Conservation (phyloP, 2,329 filamentous ascomycete genomes). For the Madurella fahalii region DNA sequence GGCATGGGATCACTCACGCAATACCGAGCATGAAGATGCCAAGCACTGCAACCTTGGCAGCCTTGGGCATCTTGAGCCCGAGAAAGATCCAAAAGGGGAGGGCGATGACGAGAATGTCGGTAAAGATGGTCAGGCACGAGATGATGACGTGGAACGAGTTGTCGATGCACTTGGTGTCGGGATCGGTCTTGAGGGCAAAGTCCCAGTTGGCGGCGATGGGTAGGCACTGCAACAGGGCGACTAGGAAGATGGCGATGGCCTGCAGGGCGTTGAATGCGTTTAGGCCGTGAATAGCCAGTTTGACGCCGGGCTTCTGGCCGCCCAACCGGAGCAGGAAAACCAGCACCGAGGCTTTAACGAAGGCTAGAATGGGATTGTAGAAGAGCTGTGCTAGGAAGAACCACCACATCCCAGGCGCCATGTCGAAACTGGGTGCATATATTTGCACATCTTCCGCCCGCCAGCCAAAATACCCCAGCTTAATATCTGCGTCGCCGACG, state of each 20-base stretch:
- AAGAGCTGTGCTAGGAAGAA: conserved; percentile 31
- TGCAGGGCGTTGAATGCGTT: conserved; percentile 28
- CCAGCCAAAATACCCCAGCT: conserved; percentile 27
- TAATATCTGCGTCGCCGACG: conserved; percentile 17
- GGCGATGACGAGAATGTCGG: conserved; percentile 39
- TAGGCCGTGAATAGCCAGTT: conserved; percentile 26
- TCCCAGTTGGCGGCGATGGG: conserved; percentile 43
- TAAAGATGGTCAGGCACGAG: conserved; percentile 18
- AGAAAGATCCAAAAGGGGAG: conserved; percentile 37
- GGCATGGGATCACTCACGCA: conserved; percentile 19
- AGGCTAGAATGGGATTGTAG: conserved; percentile 33
- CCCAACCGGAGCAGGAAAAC: conserved; percentile 31
- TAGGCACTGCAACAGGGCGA: conserved; percentile 36
- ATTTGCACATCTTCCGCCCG: conserved; percentile 10
- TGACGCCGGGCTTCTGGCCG: conserved; percentile 26
- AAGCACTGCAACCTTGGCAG: conserved; percentile 28
- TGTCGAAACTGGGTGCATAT: conserved; percentile 15
- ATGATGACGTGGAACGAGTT: conserved; percentile 36
- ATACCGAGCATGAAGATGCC: conserved; percentile 30
- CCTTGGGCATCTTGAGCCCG: conserved; percentile 29
- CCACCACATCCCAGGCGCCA: conserved; percentile 25
- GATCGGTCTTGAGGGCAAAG: conserved; percentile 35
- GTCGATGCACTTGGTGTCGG: conserved; percentile 29
- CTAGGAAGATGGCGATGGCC: conserved; percentile 29
- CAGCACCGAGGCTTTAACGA: conserved; percentile 33